Evolutionary conservation across 2,329 filamentous ascomycete genomes (phyloP), one percentile per base, ranked within the genome.

Genomic region (Colletotrichum cuscutae): DNA sequence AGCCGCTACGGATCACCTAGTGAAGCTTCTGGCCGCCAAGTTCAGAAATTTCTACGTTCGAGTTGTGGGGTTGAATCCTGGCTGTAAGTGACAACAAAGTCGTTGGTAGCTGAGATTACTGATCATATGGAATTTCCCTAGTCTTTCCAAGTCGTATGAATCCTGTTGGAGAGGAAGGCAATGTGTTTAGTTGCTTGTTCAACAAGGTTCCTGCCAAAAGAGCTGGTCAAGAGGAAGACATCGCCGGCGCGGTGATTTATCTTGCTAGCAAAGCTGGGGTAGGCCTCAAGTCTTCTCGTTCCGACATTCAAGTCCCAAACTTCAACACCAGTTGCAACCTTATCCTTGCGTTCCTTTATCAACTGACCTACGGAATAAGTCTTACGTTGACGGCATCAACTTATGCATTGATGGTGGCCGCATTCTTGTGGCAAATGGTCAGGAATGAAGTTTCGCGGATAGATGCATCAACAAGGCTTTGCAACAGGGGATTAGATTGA

Each of bases 1-100:
- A 74, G 86, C 86, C 1, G 86, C 85, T 0, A 87, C 86, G 1
- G 86, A 88, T 77, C 86, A 89, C 79, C 76, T 88, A 15, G 86
- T 88, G 2, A 81, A 76, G 62, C 76, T 89, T 66, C 74, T 89
- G 68, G 86, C 87, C 6, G 81, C 82, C 7, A 88, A 89, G 75
- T 88, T 86, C 49, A 74, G 75, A 19, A 75, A 78, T 75, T 79
- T 77, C 60, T 81, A 81, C 37, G 78, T 82, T 1, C 76, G 81
- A 30, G 81, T 82, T 6, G 75, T 74, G 5, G 78, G 80, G 1
- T 79, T 82, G 52, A 82, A 82, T 22, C 76, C 78, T 9, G 80
- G 80, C 3, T 81, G 80, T 81, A 62, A 79, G 79, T 15, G 13
- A 11, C 22, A 4, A 2, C 24, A 5, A 28, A n/a, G 13, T 3